Evolutionary conservation across 805 yeast species (phyloP).

Genomic region (Zygotorulaspora chibaensis): DNA sequence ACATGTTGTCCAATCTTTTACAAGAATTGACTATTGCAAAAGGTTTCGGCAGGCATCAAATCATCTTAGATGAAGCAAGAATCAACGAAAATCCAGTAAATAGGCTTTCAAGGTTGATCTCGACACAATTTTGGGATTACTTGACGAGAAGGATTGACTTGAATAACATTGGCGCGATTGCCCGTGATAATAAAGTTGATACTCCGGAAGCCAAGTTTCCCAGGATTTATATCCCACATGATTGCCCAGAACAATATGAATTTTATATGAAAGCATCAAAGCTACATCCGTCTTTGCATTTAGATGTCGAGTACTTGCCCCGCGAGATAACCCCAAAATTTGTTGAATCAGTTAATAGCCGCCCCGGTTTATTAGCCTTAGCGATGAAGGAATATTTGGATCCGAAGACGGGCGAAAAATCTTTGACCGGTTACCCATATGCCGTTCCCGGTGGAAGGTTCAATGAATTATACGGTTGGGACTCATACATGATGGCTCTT

Average conservation of each 20-base stretch:
- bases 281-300: constrained; percentile 48
- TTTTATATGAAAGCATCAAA: constrained; percentile 55
- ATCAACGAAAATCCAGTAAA: constrained; percentile 84
- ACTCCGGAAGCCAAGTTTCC: constrained; percentile 61
- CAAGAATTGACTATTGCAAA: constrained; percentile 89
- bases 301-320: constrained; percentile 79
- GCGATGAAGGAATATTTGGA: constrained; percentile 57
- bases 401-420: constrained; percentile 46
- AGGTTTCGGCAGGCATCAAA: constrained; percentile 69
- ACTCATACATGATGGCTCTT: constrained; percentile 84
- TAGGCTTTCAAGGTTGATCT: constrained; percentile 67
- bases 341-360: constrained; percentile 68
- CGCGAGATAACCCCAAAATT: constrained; percentile 67
- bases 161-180: constrained; percentile 60
- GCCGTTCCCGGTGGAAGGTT: constrained; percentile 97
- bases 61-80: constrained; percentile 77
- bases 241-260: constrained; percentile 66
- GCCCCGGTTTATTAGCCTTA: constrained; percentile 82
- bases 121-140: constrained; percentile 74
- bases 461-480: constrained; percentile 98
- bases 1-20: constrained; percentile 77
- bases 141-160: constrained; percentile 69
- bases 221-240: constrained; percentile 70
- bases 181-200: constrained; percentile 70
- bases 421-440: constrained; percentile 69